Base-by-base conservation (phyloP, 371 early-diverging fungal species). In the Mucor saturninus region DNA sequence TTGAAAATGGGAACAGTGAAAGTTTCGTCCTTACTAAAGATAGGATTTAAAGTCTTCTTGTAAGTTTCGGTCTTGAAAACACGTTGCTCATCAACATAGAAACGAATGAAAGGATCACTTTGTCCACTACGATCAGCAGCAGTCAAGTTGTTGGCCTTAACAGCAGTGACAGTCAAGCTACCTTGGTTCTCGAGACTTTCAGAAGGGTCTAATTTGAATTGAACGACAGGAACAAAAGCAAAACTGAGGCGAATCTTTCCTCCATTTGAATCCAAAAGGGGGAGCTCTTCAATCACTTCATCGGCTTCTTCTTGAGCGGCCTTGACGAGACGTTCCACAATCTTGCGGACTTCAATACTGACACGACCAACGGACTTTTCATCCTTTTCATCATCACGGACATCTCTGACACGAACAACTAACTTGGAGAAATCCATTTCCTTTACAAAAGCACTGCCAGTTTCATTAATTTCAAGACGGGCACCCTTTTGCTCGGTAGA, bases 41-140 rank as follows among this genome's bases (percentile, higher is more conserved):
- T 83, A 10, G 98, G 98, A 55, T 90, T 90, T 38, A 95, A 67
- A 6, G 83, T 87, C 80, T 93, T 91, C 77, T 94, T 90, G 63
- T 90, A 64, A 13, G 86, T 86, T 61, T 91, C 86, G 8, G 94
- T 89, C 73, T 92, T 94, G 78, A 84, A 83, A 15, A 91, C 86
- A 67, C 91, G 91, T 61, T 86, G 85, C 21, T 87, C 94, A 49
- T 90, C 89, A 2, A 94, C 52, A 48, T 66, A 68, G 64, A 95
- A 87, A 46, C 85, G 80, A n/a, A 91, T 77, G 61, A 87, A 97
- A 7, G 97, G 95, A 67, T 97, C 95, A 61, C 91, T 91, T 0
- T 83, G 81, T 10, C 93, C 92, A 14, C 74, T 69, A 28, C 85
- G 81, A 53, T 85, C 85, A 28, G 79, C 84, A 39, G 83, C 79